Conservation (phyloP, 805 yeast genomes). For the Maudiozyma turicensis region DNA sequence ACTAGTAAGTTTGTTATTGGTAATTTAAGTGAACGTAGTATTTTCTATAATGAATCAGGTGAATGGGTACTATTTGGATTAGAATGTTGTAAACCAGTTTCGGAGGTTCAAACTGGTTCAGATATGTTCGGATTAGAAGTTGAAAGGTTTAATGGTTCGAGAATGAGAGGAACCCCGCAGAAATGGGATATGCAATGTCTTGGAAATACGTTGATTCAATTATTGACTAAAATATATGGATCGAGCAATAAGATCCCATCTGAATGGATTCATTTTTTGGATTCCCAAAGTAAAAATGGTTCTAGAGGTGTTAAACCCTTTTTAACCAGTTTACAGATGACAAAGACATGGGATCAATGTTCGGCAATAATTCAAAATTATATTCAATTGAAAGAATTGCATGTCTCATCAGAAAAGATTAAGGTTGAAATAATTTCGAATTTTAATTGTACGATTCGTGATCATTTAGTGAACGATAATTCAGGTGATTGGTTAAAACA, state of each 20-base stretch:
- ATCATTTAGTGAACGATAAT: neutral
- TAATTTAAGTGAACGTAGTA: constrained; percentile 43
- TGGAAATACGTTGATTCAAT: constrained; percentile 33
- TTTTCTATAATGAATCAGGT: constrained; percentile 59
- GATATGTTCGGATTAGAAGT: neutral
- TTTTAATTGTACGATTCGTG: neutral
- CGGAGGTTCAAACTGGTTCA: neutral
- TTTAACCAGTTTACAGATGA: constrained; percentile 7
- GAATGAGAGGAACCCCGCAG: neutral
- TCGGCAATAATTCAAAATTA: constrained; percentile 17
- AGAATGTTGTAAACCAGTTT: constrained; percentile 34
- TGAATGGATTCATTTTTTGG: constrained; percentile 28
- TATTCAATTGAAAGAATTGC: constrained; percentile 45
- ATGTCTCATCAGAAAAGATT: constrained; percentile 43
- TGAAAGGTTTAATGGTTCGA: neutral
- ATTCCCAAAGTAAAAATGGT: neutral
- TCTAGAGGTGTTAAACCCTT: neutral
- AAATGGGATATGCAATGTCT: constrained; percentile 1
- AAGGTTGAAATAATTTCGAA: constrained; percentile 33
- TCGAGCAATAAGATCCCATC: constrained; percentile 23
- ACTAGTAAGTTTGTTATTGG: constrained; percentile 45
- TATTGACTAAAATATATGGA: constrained; percentile 17
- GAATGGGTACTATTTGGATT: constrained; percentile 83
- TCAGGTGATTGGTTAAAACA: neutral
- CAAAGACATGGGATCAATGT: constrained; percentile 19